Base-by-base conservation (phyloP, 306 rosid genomes). In the Quillaja saponaria region DNA sequence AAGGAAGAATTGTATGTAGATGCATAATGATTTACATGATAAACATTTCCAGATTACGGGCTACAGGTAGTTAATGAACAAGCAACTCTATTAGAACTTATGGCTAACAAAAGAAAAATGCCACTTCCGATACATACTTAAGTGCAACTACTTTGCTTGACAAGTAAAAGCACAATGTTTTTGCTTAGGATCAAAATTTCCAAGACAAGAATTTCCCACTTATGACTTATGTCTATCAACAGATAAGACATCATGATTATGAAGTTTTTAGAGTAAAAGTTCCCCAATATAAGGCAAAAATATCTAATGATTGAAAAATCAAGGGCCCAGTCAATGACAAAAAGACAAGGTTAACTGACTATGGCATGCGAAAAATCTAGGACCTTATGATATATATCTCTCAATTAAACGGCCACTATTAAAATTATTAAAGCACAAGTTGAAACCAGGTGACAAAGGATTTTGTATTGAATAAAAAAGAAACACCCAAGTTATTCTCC, bases 81-180 rank as follows among this genome's bases (percentile, higher is more conserved):
- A 60, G 37, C 53, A 58, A 61, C 65, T 55, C 28, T 48, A 49
- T 52, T 50, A 45, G 42, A 48, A 44, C 61, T 55, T 71, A 50
- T 53, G 45, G 54, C 3, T 4, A 34, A 28, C 39, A 40, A 21
- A 34, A 60, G 55, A 38, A 38, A 42, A 51, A 69, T 10, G 34
- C 47, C 17, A 34, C 53, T 15, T 35, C 17, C 34, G 55, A 34
- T 48, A 45, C 21, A 34, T 47, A 34, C 47, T 31, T 47, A 14
- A 7, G 34, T 15, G 41, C 49, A 61, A 55, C 28, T 41, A 52
- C 10, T 8, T 34, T n/a, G 49, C 44, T 37, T 58, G n/a, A 67
- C 12, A 48, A 47, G 41, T 46, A 40, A 52, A 70, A 31, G 25
- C 50, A 55, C 7, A 42, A 42, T 42, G 5, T 11, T 48, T 62